Conservation (phyloP, 768 basidiomycete genomes). For the Agaricus sinodeliciosus region DNA sequence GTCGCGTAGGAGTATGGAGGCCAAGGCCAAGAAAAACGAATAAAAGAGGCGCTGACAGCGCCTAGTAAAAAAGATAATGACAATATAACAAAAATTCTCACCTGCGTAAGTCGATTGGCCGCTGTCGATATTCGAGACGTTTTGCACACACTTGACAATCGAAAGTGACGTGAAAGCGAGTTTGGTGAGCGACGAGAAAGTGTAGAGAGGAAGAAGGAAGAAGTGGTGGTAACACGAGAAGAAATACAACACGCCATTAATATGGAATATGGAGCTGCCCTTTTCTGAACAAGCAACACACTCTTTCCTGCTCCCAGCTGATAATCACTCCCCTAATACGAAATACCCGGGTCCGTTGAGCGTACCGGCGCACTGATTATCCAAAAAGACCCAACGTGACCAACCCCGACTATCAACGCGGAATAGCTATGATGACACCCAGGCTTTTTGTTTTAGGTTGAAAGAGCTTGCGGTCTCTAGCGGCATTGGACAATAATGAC, state of each 20-base stretch:
- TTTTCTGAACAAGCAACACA: constrained; percentile 7
- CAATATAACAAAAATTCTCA: constrained; percentile 10
- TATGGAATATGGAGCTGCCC: constrained; percentile 4
- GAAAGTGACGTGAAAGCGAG: neutral
- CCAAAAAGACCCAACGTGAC: no score
- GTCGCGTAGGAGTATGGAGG: no score
- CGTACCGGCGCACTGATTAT: no score
- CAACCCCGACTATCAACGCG: no score
- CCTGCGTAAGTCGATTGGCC: constrained; percentile 16
- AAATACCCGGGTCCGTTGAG: no score
- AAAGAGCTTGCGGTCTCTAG: no score
- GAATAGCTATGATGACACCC: no score
- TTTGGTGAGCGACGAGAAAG: constrained; percentile 3
- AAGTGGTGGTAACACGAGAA: constrained; percentile 2
- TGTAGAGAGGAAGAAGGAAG: constrained; percentile 6
- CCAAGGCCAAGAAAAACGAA: no score
- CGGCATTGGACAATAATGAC: no score
- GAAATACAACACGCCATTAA: constrained; percentile 16
- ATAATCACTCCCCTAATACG: neutral
- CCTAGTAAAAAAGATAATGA: no score
- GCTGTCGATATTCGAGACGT: neutral
- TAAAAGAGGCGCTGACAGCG: no score
- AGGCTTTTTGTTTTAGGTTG: no score
- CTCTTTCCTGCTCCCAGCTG: neutral
- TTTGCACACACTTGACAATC: constrained; percentile 6